phyloP scores from a whole-genome alignment of 371 early-diverging fungal species.

The Zopfochytrium polystomum region DNA sequence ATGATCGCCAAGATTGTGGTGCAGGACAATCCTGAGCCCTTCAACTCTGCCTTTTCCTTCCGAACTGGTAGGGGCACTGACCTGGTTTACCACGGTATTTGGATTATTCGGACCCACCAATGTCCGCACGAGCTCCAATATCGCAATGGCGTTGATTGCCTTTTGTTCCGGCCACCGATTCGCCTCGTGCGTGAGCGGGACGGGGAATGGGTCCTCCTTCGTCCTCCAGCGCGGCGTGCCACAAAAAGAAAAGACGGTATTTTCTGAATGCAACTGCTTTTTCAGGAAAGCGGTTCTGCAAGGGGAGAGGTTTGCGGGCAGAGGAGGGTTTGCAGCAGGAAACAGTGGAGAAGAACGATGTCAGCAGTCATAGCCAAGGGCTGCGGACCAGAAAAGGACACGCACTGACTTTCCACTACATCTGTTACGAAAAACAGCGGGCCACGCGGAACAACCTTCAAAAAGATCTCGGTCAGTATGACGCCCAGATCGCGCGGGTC shows the following conservation, averaged over 20 bases:
- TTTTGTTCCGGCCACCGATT: slow-evolving; percentile 66
- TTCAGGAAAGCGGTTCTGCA: slow-evolving; percentile 90
- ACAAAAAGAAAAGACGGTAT: slow-evolving; percentile 54
- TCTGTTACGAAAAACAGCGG: not conserved
- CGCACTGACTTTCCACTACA: no score
- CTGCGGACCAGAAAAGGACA: no score
- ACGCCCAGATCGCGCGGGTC: slow-evolving; percentile 31
- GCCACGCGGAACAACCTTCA: not conserved
- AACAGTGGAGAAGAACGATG: slow-evolving; percentile 14
- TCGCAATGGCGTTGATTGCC: slow-evolving; percentile 73
- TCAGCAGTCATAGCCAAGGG: no score
- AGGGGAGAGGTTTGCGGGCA: no score
- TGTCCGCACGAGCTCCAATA: slow-evolving; percentile 82
- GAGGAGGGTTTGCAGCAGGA: not conserved
- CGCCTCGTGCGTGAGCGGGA: slow-evolving; percentile 36
- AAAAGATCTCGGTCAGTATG: slow-evolving; percentile 42
- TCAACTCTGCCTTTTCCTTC: not conserved
- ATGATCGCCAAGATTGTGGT: slow-evolving; percentile 62
- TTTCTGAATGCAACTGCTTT: slow-evolving; percentile 84
- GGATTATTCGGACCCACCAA: slow-evolving; percentile 82
- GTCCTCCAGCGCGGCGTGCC: slow-evolving; percentile 15
- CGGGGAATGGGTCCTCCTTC: slow-evolving; percentile 25
- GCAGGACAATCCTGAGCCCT: not conserved
- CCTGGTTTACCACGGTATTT: slow-evolving; percentile 83
- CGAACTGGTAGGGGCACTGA: slow-evolving; percentile 18